Conservation (phyloP, 495 filamentous ascomycete genomes). For the Lasiosphaeria ovina region DNA sequence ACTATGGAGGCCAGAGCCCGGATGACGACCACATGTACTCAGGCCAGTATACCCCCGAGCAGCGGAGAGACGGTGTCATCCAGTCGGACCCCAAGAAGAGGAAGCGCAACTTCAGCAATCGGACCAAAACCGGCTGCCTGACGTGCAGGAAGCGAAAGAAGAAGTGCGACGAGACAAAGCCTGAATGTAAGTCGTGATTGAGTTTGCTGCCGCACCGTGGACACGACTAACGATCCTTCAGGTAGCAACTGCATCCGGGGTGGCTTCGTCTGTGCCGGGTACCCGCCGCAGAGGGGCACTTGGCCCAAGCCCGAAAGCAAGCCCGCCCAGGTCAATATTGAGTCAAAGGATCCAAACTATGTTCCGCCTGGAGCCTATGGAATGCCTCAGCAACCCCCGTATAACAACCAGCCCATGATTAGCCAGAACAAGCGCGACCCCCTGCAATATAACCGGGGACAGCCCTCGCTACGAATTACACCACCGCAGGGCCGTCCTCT, state of each 20-base stretch:
- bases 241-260: slow-evolving; percentile 92
- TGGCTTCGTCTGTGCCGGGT: slow-evolving; percentile 92
- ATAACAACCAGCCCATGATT: slow-evolving; percentile 21
- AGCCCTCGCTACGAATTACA: slow-evolving; percentile 52
- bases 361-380: slow-evolving; percentile 59
- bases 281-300: slow-evolving; percentile 66
- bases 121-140: slow-evolving; percentile 96
- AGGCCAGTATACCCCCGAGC: slow-evolving; percentile 45
- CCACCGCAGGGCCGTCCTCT: slow-evolving; percentile 51
- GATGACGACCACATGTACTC: slow-evolving; percentile 47
- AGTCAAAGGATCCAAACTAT: slow-evolving; percentile 73
- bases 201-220: not conserved
- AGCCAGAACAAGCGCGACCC: slow-evolving; percentile 47
- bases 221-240: slow-evolving; percentile 38
- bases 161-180: slow-evolving; percentile 96
- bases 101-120: slow-evolving; percentile 90
- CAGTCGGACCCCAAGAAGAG: slow-evolving; percentile 75
- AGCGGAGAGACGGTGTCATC: slow-evolving; percentile 48
- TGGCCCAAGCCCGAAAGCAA: slow-evolving; percentile 64
- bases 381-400: slow-evolving; percentile 48
- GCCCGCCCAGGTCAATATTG: slow-evolving; percentile 69
- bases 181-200: slow-evolving; percentile 66
- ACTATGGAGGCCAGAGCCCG: slow-evolving; percentile 48
- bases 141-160: slow-evolving; percentile 95
- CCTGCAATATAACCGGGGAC: slow-evolving; percentile 51